Evolutionary conservation across 2,329 filamentous ascomycete genomes (phyloP).

Genomic region (Trichoderma gracile): DNA sequence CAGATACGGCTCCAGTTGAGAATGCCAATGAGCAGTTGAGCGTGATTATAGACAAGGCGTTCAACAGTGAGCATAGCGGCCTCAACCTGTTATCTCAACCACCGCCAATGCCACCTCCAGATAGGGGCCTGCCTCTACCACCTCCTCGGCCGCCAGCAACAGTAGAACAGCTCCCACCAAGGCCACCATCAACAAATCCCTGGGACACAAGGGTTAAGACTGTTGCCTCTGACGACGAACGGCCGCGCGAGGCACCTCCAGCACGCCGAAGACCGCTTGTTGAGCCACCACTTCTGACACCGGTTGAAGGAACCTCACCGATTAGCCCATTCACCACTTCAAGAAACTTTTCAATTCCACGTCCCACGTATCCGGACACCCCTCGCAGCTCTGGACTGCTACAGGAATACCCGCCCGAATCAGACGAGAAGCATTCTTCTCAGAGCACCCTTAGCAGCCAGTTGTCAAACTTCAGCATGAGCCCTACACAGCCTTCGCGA

Average conservation of each 20-base stretch:
- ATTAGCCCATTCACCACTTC: neutral
- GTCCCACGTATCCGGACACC: neutral
- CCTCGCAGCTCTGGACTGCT: conserved; percentile 15
- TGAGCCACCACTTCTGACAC: conserved; percentile 1
- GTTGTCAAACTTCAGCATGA: conserved; percentile 25
- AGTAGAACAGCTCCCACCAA: conserved; percentile 32
- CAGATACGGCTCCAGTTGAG: conserved; percentile 30
- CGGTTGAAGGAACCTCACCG: neutral
- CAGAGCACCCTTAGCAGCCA: conserved; percentile 25
- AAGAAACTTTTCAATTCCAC: conserved; percentile 7
- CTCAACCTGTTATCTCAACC: conserved; percentile 8
- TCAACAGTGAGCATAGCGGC: neutral
- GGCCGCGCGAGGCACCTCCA: conserved; percentile 23
- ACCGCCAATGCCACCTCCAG: conserved; percentile 10
- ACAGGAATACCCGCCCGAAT: conserved; percentile 23
- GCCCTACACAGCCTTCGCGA: conserved; percentile 21
- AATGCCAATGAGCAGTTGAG: conserved; percentile 37
- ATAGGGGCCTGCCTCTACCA: neutral
- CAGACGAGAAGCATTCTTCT: conserved; percentile 27
- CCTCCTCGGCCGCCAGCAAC: conserved; percentile 14
- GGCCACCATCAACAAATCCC: conserved; percentile 46
- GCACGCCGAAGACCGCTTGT: conserved; percentile 31
- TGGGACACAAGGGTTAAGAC: conserved; percentile 43
- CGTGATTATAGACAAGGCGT: conserved; percentile 26
- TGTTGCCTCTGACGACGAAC: conserved; percentile 28